These are phyloP conservation scores for Suillus subaureus DNA, from an alignment of 768 basidiomycete genomes.

Conservation along the genomic window DNA sequence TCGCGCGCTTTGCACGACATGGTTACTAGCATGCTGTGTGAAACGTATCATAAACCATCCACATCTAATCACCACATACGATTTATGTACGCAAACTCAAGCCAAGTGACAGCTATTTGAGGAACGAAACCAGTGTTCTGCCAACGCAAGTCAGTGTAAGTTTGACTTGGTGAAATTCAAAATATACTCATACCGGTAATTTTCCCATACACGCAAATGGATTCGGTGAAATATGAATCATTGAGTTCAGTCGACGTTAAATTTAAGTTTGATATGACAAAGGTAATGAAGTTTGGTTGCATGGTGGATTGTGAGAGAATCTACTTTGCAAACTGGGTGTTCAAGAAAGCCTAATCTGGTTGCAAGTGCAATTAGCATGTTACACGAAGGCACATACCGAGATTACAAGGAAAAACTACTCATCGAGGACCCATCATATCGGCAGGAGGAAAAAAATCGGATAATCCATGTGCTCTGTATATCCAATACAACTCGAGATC, in stretches of 20 bases:
- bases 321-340: not conserved
- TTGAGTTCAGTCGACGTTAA: not conserved
- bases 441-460: not conserved
- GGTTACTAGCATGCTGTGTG: not conserved
- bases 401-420: not conserved
- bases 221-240: not conserved
- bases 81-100: not conserved
- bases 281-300: not conserved
- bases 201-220: not conserved
- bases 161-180: not conserved
- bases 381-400: not conserved
- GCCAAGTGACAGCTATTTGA: not conserved
- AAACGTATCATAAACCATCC: not conserved
- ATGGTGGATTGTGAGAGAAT: not conserved
- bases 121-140: not conserved
- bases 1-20: conserved; percentile 2
- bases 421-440: not conserved
- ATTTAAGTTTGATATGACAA: not conserved
- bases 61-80: not conserved
- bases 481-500: not conserved
- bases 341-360: not conserved
- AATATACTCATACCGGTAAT: not conserved
- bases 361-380: not conserved
- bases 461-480: not conserved
- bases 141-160: not conserved